Base-by-base conservation (phyloP, 1,284 basidiomycete species). In the Schizophyllum amplum region DNA sequence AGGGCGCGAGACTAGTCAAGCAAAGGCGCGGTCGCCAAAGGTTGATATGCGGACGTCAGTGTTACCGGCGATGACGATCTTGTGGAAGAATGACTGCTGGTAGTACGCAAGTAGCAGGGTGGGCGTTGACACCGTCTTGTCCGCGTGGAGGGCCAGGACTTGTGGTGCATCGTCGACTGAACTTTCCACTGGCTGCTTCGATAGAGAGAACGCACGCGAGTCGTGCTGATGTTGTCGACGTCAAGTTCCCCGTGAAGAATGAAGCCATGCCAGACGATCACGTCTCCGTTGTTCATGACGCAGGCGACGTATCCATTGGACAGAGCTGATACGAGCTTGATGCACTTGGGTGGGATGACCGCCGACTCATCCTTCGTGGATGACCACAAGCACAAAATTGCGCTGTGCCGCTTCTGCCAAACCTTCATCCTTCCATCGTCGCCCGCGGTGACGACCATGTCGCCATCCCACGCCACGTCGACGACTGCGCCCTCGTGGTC, bases 391-490 rank as follows among this genome's bases (percentile, higher is more conserved):
- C 83, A 83, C 22, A 62, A 64, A 24, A 83, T 68, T 2, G 7
- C n/a, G n/a, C n/a, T 9, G 2, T 69, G 71, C 64, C 76, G 80
- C 20, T 76, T 68, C 57, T 85, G 78, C 90, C 90, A 92, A 1
- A 92, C 60, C 66, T 90, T 90, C 60, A 88, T 76, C 22, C 71
- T 70, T 0, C 87, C 88, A 62, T 90, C 88, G 4, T 72, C 67
- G 5, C 80, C 81, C 1, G 73, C 83, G 15, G 82, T 85, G 46
- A 82, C 68, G 47, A 82, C 74, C 15, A 70, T 67, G 5, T 55
- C 59, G 6, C 67, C 64, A 55, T 78, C 76, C 76, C 83, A 86
- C 5, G 76, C 65, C 1, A 77, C 71, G 59, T 82, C 76, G 4
- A 75, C 63, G 4, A 92, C 83, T 0, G 71, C 66, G 1, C 80